A percentile compares a stretch with the other conserved stretches of the same genome.
Conservation (phyloP, 441 rosid genomes). For the Pelargonium fulgidum region DNA sequence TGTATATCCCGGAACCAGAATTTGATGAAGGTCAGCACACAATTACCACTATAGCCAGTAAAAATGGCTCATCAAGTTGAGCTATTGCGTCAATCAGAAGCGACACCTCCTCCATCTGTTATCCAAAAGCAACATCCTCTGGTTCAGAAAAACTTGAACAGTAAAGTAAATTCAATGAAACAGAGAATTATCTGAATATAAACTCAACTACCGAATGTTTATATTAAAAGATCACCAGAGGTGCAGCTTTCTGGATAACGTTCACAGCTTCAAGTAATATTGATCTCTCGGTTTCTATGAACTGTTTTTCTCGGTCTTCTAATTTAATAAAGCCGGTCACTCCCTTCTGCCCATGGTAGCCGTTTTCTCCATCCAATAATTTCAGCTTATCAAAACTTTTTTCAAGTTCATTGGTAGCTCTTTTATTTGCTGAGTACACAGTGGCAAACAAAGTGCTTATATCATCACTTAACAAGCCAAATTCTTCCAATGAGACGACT, state of each 20-base stretch:
- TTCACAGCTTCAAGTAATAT: constrained; percentile 53
- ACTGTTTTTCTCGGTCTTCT: constrained; percentile 62
- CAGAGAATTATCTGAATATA: constrained; percentile 24
- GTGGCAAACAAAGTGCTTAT: constrained; percentile 41
- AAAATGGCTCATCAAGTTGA: constrained; percentile 91
- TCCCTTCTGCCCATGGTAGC: constrained; percentile 21
- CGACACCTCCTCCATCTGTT: constrained; percentile 92
- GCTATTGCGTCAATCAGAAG: constrained; percentile 82
- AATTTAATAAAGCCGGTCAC: constrained; percentile 54
- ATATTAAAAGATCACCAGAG: constrained; percentile 67
- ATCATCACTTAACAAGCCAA: constrained; percentile 48
- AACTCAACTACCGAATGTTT: constrained; percentile 45
- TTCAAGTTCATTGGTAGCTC: constrained; percentile 24
- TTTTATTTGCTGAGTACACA: constrained; percentile 21
- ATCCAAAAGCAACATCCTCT: constrained; percentile 28
- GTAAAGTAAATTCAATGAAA: constrained; percentile 18
- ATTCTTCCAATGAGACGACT: constrained; percentile 62
- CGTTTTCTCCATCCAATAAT: constrained; percentile 22
- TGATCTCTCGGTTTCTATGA: constrained; percentile 61
- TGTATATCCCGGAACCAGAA: constrained; percentile 92
- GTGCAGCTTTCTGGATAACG: constrained; percentile 75
- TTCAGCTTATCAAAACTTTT: constrained; percentile 22
- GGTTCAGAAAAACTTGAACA: constrained; percentile 32
- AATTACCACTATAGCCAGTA: constrained; percentile 98
- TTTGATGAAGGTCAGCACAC: constrained; percentile 96